Percentiles rank a stretch among this genome's conserved stretches.
phyloP scores from a whole-genome alignment of 2,329 filamentous ascomycete species.

The Canariomyces notabilis region DNA sequence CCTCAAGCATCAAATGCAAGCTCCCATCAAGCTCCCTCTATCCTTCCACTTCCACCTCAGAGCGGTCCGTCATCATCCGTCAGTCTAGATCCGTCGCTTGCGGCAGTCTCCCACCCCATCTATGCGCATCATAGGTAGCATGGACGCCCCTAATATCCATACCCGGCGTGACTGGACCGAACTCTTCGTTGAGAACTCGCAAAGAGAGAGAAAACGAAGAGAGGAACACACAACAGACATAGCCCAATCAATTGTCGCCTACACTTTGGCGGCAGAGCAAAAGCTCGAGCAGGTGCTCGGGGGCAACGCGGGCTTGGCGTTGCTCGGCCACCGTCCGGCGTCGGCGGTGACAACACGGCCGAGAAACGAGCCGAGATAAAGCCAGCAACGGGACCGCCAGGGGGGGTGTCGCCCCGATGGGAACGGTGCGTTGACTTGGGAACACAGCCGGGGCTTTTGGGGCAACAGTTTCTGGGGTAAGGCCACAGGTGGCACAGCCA shows the following conservation, averaged over 20 bases:
- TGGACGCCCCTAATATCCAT: not conserved
- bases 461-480: not conserved
- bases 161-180: not conserved
- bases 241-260: not conserved
- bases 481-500: not conserved
- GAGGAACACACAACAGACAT: slow-evolving; percentile 14
- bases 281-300: slow-evolving; percentile 10
- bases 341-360: not conserved
- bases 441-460: not conserved
- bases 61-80: too few species aligned
- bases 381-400: too few species aligned
- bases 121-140: not conserved
- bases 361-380: not conserved
- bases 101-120: not conserved
- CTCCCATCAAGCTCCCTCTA: too few species aligned
- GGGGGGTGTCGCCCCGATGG: too few species aligned
- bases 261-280: slow-evolving; percentile 7
- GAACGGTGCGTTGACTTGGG: not conserved
- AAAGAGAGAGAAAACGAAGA: slow-evolving; percentile 1
- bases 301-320: not conserved
- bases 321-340: not conserved
- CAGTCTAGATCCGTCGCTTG: too few species aligned
- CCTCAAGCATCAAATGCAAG: too few species aligned
- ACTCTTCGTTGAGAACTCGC: slow-evolving; percentile 1
- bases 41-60: too few species aligned